Evolutionary conservation across 2,329 filamentous ascomycete species (phyloP).

Genomic region (Incumbomyces lentus): DNA sequence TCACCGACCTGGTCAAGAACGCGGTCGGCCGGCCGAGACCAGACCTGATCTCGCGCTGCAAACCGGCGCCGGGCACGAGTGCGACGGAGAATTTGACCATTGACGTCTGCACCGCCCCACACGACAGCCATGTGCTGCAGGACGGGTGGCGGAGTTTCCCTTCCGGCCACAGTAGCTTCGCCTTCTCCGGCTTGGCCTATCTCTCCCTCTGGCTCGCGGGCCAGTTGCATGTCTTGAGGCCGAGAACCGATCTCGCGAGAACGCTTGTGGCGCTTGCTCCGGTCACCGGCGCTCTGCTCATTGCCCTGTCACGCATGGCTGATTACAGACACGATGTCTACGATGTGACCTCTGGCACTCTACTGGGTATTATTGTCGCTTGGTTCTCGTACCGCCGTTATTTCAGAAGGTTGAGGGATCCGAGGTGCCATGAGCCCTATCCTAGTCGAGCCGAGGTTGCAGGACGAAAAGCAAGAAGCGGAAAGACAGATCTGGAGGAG

Average conservation of each 20-base stretch:
- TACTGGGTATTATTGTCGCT: slow-evolving; percentile 45
- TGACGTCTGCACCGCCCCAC: slow-evolving; percentile 38
- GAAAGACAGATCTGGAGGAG: slow-evolving; percentile 14
- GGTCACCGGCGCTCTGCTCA: slow-evolving; percentile 46
- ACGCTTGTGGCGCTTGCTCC: slow-evolving; percentile 47
- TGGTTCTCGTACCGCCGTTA: slow-evolving; percentile 52
- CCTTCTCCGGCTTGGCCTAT: slow-evolving; percentile 52
- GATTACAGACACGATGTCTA: slow-evolving; percentile 57
- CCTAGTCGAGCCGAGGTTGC: slow-evolving; percentile 15
- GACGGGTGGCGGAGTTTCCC: slow-evolving; percentile 59
- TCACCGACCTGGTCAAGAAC: slow-evolving; percentile 90
- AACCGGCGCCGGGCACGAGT: slow-evolving; percentile 52
- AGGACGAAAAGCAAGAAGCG: slow-evolving; percentile 1
- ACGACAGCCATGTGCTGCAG: slow-evolving; percentile 44
- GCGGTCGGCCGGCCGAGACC: slow-evolving; percentile 72
- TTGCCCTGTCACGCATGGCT: slow-evolving; percentile 52
- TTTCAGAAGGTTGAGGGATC: slow-evolving; percentile 44
- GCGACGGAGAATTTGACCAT: slow-evolving; percentile 42
- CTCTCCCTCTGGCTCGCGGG: slow-evolving; percentile 39
- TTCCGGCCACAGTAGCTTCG: slow-evolving; percentile 52
- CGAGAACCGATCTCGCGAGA: slow-evolving; percentile 46
- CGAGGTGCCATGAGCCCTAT: slow-evolving; percentile 44
- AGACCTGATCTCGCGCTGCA: slow-evolving; percentile 79
- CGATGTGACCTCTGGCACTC: slow-evolving; percentile 47
- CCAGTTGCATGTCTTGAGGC: slow-evolving; percentile 50